Base-by-base conservation (phyloP, 2,329 filamentous ascomycete species). In the Fusarium azukiicola region DNA sequence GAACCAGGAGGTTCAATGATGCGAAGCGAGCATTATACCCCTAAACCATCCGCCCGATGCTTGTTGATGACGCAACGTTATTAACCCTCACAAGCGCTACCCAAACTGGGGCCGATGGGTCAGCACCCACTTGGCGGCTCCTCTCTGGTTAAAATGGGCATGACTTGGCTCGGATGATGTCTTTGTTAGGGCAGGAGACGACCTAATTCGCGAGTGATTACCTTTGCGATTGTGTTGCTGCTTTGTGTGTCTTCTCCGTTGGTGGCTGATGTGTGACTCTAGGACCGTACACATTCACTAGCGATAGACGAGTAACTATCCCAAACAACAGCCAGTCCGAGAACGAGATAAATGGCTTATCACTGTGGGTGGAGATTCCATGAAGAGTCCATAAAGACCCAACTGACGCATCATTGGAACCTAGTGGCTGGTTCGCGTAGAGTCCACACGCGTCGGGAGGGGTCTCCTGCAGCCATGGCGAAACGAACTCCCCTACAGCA, bases 21-120 rank as follows among this genome's bases (percentile, higher is more conserved):
- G 56, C 42, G 67, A n/a, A 10, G 32, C 32, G 7, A 14, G n/a
- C 23, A 13, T 58, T 58, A 69, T 61, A 69, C 54, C 61, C 27
- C 54, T 47, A n/a, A 61, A 69, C 16, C 63, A 61, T 38, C 3
- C 4, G 42, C 32, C 7, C n/a, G 19, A 19, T 47, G 21, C 13
- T 40, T 12, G 21, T 61, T 47, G 32, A 44, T 38, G 13, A 27
- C 36, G 36, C 36, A 12, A 23, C 21, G 36, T 40, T 61, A 61
- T 42, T 42, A 21, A 23, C 6, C 12, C 5, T 38, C 5, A 40
- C 32, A 50, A 67, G 11, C 27, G 46, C 44, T n/a, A 49, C 21
- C 2, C 46, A 67, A 23, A 67, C 32, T 47, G 27, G 19, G 27
- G 44, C 46, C n/a, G 19, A 67, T n/a, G 21, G 32, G 23, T 38